These are phyloP conservation scores for Bipolaris victoriae DNA, from an alignment of 2,329 filamentous ascomycete species.

Conservation along the genomic window DNA sequence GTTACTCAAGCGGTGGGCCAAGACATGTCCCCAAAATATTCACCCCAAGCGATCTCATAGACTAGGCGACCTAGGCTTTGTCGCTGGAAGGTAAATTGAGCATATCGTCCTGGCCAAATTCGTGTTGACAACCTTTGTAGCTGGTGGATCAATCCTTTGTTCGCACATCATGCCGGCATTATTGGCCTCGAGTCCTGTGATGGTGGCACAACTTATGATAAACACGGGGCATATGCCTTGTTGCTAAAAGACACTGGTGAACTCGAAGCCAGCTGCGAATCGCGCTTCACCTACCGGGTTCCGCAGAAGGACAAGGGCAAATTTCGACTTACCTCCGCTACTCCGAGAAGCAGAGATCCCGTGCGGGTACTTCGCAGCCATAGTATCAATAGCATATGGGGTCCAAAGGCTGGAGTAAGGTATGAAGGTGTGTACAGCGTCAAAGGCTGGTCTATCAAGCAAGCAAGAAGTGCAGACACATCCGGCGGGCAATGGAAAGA, in stretches of 20 bases:
- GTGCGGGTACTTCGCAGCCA: slow-evolving; percentile 55
- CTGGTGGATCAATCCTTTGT: slow-evolving; percentile 59
- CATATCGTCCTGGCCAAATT: not conserved
- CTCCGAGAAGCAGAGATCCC: slow-evolving; percentile 49
- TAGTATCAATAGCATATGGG: slow-evolving; percentile 52
- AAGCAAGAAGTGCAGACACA: slow-evolving; percentile 24
- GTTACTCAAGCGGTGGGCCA: slow-evolving; percentile 43
- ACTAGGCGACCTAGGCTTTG: slow-evolving; percentile 53
- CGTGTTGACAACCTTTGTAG: slow-evolving; percentile 40
- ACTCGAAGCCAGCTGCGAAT: slow-evolving; percentile 41
- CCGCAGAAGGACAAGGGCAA: slow-evolving; percentile 50
- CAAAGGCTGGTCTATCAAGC: slow-evolving; percentile 51
- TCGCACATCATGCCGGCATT: slow-evolving; percentile 56
- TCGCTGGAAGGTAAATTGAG: slow-evolving; percentile 52
- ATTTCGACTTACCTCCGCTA: slow-evolving; percentile 53
- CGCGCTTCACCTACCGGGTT: slow-evolving; percentile 52
- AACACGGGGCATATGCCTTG: slow-evolving; percentile 54
- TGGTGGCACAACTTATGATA: slow-evolving; percentile 53
- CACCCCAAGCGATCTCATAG: slow-evolving; percentile 41
- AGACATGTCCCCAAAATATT: slow-evolving; percentile 40
- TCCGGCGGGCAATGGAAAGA: slow-evolving; percentile 23
- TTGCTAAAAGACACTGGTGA: slow-evolving; percentile 52
- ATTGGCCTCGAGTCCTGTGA: slow-evolving; percentile 52
- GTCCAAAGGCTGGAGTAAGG: slow-evolving; percentile 54
- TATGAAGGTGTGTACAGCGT: slow-evolving; percentile 55